Base-by-base conservation (phyloP, 1,139 yeast species). In the Saccharomyces uvarum region DNA sequence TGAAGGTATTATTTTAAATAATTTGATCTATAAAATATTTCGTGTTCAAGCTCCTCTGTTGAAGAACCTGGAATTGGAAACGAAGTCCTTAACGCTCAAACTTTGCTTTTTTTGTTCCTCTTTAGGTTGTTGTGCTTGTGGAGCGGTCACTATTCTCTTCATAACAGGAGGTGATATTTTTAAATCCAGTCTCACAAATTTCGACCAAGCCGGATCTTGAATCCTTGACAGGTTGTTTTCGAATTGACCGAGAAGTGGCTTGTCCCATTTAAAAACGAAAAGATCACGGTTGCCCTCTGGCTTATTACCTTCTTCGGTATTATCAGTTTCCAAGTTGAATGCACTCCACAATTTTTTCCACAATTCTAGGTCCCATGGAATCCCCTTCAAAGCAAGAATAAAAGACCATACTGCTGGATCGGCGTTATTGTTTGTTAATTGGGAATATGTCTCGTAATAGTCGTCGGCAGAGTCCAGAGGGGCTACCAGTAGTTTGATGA, bases 401-500 rank as follows among this genome's bases (percentile, higher is more conserved):
- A 60, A 66, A 2, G 70, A 65, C 72, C 72, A 69, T 1, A 67
- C 65, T 5, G 60, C 47, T 9, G 63, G 49, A 49, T 62, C 64
- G n/a, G 51, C 55, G 53, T 67, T 66, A 16, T 59, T 59, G 9
- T 56, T 54, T 1, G 70, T 63, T n/a, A 67, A 52, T 38, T 61
- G 56, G 19, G 56, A 54, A 52, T 65, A 69, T 4, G 64, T 61
- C 44, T 66, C 69, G 27, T 57, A 54, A 52, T 69, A 69, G 38
- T 61, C 65, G 16, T 61, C 66, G 19, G 67, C 61, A 1, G 63
- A 59, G 50, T 63, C 63, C 8, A 64, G 26, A 14, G 71, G 70
- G 1, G 62, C 60, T n/a, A 66, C 63, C 28, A 69, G 51, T 21
- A 69, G 28, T 50, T 66, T 68, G 26, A 62, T 47, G 49, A 69